Percentiles rank a stretch among this genome's conserved stretches.
These are phyloP conservation scores for Chaetomiaceae sp. DNA, from an alignment of 2,329 filamentous ascomycete genomes.

Conservation along the genomic window DNA sequence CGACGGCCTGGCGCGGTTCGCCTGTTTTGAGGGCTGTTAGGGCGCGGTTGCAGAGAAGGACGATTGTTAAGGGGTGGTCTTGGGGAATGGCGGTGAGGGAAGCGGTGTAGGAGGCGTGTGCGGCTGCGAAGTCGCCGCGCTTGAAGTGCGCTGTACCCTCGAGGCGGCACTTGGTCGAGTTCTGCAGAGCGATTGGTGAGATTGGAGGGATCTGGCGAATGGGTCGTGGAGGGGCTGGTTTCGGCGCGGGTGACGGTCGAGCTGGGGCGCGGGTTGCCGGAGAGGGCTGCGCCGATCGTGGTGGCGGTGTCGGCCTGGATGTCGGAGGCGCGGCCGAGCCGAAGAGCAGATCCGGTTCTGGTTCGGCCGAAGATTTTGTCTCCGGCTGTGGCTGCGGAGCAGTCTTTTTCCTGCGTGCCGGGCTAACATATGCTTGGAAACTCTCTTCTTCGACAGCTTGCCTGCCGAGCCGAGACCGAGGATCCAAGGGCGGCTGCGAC, in stretches of 20 bases:
- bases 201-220: conserved; percentile 62
- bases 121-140: conserved; percentile 83
- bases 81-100: conserved; percentile 71
- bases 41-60: conserved; percentile 88
- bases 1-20: conserved; percentile 80
- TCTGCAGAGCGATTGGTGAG: conserved; percentile 64
- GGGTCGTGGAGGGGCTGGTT: conserved; percentile 35
- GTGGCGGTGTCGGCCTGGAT: conserved; percentile 34
- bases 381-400: conserved; percentile 46
- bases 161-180: conserved; percentile 72
- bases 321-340: conserved; percentile 38
- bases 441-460: conserved; percentile 75
- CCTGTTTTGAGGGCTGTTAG: conserved; percentile 88
- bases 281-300: conserved; percentile 38
- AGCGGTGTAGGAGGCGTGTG: conserved; percentile 75
- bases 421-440: conserved; percentile 81
- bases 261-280: conserved; percentile 25
- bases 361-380: conserved; percentile 41
- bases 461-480: conserved; percentile 62
- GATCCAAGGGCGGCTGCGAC: conserved; percentile 42
- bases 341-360: conserved; percentile 64
- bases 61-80: conserved; percentile 75
- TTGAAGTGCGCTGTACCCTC: conserved; percentile 89
- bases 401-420: conserved; percentile 71
- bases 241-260: conserved; percentile 38